Evolutionary conservation across 2,329 filamentous ascomycete species (phyloP), one percentile per base, ranked within the genome.

Genomic region (Penicillium rolfsii): DNA sequence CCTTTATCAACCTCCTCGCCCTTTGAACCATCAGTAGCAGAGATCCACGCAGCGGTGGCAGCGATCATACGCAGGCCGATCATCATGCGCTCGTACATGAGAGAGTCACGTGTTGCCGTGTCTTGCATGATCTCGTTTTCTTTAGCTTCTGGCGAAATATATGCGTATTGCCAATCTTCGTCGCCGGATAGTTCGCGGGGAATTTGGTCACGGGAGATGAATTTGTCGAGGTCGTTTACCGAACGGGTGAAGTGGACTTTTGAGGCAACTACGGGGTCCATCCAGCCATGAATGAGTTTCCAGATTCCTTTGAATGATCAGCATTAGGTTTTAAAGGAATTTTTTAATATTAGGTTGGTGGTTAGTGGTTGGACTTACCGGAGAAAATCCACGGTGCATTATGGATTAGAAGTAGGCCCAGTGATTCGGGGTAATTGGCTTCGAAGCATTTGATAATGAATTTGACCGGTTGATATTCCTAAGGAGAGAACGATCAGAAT

Each of bases 391-490:
- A 98, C 1, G 94, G 94, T 0, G 94, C 88, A 76, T 96, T 96
- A 81, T 98, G 94, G 40, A 98, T 91, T 49, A 97, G 84, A 4
- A 97, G 90, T 1, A 88, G 85, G 16, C 94, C 94, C 0, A 98
- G 84, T 46, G 88, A 94, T 77, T 98, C 94, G 0, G 94, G 94
- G 71, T 97, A 98, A 75, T 98, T 97, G 60, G 94, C 94, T 80
- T 98, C 94, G 73, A 98, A 98, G 76, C 93, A 96, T 78, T 96
- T 95, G 77, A 98, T 96, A 87, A 98, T 97, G 79, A 98, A 98
- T 72, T 96, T 98, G 60, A 97, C 91, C 1, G 94, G 93, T 0
- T 90, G 86, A 76, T 97, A 97, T 76, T 98, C 94, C 87, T 57
- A 24, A 26, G 24, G 9, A 28, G 24, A 11, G 40, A 22, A 22